Evolutionary conservation across 78 protist genomes (phyloP).

Genomic region (Capsaspora owczarzaki): DNA sequence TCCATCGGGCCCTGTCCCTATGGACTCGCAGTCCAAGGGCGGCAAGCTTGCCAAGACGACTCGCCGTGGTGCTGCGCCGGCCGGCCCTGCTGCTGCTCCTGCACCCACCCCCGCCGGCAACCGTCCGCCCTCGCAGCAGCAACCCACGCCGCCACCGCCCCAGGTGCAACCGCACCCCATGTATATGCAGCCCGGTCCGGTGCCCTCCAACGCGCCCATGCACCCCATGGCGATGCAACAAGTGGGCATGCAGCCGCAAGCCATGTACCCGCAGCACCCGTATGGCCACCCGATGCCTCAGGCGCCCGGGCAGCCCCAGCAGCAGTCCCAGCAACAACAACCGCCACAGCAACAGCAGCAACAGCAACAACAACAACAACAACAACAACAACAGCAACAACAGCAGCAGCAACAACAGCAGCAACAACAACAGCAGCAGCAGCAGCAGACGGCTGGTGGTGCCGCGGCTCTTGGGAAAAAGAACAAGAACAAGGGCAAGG

Average conservation of each 20-base stretch:
- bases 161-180: no score
- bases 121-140: no score
- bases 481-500: not conserved
- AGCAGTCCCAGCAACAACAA: constrained; percentile 18
- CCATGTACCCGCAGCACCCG: constrained; percentile 8
- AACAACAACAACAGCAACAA: not conserved
- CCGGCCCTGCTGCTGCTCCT: not conserved
- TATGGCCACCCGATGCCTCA: constrained; percentile 5
- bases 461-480: constrained; percentile 11
- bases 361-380: constrained; percentile 20
- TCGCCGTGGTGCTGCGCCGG: not conserved
- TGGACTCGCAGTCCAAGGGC: not conserved
- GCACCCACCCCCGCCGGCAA: no score
- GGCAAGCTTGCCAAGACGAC: not conserved
- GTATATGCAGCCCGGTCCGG: no score
- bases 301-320: not conserved
- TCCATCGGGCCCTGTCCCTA: no score
- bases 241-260: no score
- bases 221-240: no score
- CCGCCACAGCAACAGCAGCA: not conserved
- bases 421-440: constrained; percentile 11
- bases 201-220: no score
- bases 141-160: no score
- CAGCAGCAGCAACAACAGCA: constrained; percentile 12
- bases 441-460: not conserved